Conservation (phyloP, 306 rosid species). For the Quercus bicolor region DNA sequence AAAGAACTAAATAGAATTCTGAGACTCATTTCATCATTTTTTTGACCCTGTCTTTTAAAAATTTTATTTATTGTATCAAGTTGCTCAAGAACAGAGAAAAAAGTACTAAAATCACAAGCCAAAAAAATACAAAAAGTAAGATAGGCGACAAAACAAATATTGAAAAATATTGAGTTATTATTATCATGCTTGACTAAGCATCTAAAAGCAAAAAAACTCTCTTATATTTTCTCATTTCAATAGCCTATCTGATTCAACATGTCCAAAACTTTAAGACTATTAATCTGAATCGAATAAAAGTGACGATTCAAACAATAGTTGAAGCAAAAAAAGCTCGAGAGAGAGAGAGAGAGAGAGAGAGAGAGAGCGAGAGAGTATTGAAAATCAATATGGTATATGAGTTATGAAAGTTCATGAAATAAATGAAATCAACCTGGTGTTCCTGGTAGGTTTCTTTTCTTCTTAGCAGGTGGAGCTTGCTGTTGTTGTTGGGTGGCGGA, state of each 20-base stretch:
- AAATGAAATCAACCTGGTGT: slow-evolving; percentile 59
- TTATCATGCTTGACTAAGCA: background rate
- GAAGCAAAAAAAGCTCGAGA: background rate
- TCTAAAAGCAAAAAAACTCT: background rate
- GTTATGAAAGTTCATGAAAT: background rate
- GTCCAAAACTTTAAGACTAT: background rate
- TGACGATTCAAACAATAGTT: background rate
- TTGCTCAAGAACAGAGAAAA: background rate
- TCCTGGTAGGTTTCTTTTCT: slow-evolving; percentile 85
- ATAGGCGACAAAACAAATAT: background rate
- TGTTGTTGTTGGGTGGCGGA: slow-evolving; percentile 39
- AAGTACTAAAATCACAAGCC: background rate
- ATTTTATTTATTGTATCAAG: background rate
- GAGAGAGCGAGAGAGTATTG: background rate
- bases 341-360: background rate
- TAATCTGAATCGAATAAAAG: background rate
- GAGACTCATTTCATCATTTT: background rate
- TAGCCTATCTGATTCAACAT: background rate
- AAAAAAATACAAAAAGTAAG: background rate
- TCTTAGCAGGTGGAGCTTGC: slow-evolving; percentile 53
- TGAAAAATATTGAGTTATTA: background rate
- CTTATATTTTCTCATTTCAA: background rate
- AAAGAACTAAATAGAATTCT: background rate
- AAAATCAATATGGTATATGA: background rate
- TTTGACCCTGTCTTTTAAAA: background rate